Evolutionary conservation across 2,329 filamentous ascomycete genomes (phyloP), one percentile per base, ranked within the genome.

Genomic region (Orbilia ellipsospora): DNA sequence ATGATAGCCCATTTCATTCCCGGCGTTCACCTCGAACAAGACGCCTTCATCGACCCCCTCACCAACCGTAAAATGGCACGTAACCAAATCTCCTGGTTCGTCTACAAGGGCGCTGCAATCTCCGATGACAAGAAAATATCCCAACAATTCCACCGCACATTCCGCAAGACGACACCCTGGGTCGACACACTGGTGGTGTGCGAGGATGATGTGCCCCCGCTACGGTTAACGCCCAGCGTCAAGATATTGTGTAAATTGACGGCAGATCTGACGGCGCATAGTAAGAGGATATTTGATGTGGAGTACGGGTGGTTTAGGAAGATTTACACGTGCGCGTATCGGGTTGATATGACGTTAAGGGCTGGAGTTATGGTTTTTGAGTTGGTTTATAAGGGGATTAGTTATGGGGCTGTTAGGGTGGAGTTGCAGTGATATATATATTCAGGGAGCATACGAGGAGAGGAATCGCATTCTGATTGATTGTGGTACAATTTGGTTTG

Each of bases 51-150:
- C 36, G 72, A 75, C 54, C 72, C 72, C 1, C 55, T 70, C 13
- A 77, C 73, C 20, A 55, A 55, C 50, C 44, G 62, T 16, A 77
- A 77, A 48, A 77, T 77, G 73, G 73, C 73, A 28, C 66, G 66
- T 18, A 77, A 77, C 50, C 73, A 77, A 63, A 72, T 77, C 26
- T 77, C 73, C 51, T 77, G 73, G 73, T 70, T 77, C 51, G 67
- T 77, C 1, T 70, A 66, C 66, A 77, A 75, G 31, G 72, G 72
- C 52, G 72, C 72, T 1, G 40, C 59, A 2, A 65, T 75, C 20
- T 64, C 64, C 3, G 72, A 75, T 26, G 72, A 75, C 40, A 75
- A 75, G 31, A 68, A 69, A 23, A 75, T 75, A 26, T 75, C 72
- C 5, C 72, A 75, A 23, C 72, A 75, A 42, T 75, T 75, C 59